These are phyloP conservation scores for Striga asiatica DNA, from an alignment of 257 asterid genomes.

Conservation along the genomic window DNA sequence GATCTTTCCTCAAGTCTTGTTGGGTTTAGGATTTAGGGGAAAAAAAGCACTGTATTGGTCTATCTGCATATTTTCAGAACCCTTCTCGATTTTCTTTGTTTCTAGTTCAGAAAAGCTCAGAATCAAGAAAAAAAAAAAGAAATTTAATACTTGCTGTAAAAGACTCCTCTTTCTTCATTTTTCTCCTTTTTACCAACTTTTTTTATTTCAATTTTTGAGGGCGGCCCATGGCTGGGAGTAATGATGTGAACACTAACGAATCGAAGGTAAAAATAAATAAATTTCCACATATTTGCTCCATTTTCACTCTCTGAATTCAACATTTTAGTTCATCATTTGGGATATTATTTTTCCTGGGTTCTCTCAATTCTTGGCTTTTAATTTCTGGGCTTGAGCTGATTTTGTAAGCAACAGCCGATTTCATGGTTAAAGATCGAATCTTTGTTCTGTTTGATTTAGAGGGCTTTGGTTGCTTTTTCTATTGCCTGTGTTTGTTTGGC, in stretches of 20 bases:
- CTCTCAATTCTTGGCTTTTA: background rate
- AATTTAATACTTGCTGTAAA: background rate
- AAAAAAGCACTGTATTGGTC: conserved; percentile 7
- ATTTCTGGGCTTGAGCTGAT: conserved; percentile 5
- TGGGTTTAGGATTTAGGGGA: no score
- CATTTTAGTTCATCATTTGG: background rate
- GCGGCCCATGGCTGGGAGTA: conserved; percentile 38
- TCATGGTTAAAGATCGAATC: conserved; percentile 16
- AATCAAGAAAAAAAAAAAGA: no score
- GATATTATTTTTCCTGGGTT: background rate
- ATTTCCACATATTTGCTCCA: background rate
- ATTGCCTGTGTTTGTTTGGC: background rate
- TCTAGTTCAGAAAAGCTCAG: conserved; percentile 14
- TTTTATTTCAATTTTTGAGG: no score
- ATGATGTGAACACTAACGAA: conserved; percentile 34
- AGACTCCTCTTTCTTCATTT: background rate
- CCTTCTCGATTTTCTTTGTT: conserved; percentile 18
- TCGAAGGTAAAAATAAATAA: conserved; percentile 53
- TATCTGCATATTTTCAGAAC: conserved; percentile 15
- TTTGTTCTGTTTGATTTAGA: conserved; percentile 13
- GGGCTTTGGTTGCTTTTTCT: conserved; percentile 1
- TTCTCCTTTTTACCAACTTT: background rate
- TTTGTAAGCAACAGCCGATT: no score
- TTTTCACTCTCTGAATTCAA: no score
- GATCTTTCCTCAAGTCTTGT: no score